Percentiles rank a stretch among this genome's conserved stretches.
Conservation (phyloP, 208 protist genomes). For the Acanthamoeba healyi region DNA sequence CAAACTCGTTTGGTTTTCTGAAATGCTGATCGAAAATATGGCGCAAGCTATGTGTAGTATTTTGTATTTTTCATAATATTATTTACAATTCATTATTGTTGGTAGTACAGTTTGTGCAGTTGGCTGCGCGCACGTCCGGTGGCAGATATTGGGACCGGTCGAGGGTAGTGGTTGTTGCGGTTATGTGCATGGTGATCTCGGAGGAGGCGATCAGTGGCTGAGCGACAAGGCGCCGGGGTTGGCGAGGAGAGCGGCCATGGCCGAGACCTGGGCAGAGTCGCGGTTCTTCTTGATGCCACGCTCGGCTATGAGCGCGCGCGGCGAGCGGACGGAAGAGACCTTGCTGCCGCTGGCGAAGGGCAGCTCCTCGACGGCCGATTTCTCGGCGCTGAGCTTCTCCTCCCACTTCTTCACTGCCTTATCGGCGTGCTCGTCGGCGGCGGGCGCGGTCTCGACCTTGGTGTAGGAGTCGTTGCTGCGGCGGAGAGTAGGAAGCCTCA, state of each 20-base stretch:
- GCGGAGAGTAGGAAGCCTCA: too few species aligned
- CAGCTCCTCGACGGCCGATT: neutral
- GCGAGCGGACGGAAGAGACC: neutral
- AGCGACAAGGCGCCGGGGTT: neutral
- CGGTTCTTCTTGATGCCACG: neutral
- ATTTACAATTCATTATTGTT: too few species aligned
- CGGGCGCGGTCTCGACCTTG: neutral
- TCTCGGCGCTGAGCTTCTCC: neutral
- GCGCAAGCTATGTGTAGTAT: too few species aligned
- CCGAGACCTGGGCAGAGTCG: neutral
- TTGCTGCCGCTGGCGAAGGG: neutral
- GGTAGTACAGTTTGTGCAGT: too few species aligned
- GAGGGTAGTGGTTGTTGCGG: too few species aligned
- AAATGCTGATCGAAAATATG: too few species aligned
- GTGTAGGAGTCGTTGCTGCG: neutral
- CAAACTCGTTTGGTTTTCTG: too few species aligned
- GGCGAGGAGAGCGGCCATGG: neutral
- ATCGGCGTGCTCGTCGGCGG: neutral
- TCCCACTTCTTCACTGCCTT: neutral
- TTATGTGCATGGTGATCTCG: too few species aligned
- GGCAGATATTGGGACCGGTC: neutral
- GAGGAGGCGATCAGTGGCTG: too few species aligned
- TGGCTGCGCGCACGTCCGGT: neutral
- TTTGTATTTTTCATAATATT: too few species aligned
- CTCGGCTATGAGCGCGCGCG: neutral